phyloP scores from a whole-genome alignment of 306 rosid genomes.

The Abrus pulchellus region DNA sequence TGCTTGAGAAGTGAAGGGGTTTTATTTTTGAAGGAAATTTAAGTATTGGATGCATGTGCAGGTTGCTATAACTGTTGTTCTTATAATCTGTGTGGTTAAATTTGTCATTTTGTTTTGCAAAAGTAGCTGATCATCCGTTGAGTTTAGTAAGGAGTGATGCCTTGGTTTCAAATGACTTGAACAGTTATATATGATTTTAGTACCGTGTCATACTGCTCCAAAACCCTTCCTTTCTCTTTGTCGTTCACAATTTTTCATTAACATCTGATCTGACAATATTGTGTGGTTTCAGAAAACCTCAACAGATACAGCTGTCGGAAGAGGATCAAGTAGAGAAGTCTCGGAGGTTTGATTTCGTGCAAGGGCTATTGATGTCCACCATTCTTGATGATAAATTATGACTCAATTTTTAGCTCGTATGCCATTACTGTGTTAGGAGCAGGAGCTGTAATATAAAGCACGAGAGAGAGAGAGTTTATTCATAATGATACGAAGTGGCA shows the following conservation, averaged over 20 bases:
- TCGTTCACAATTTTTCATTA: neutral
- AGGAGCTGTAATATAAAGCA: constrained; percentile 38
- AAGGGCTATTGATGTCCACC: constrained; percentile 83
- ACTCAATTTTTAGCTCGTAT: constrained; percentile 47
- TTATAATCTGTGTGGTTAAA: neutral
- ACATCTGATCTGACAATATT: constrained; percentile 41
- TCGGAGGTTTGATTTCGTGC: constrained; percentile 77
- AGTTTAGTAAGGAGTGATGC: constrained; percentile 12
- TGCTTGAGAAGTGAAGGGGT: constrained; percentile 4
- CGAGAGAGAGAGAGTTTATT: constrained; percentile 38
- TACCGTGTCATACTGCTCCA: neutral
- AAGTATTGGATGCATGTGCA: constrained; percentile 9
- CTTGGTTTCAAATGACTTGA: constrained; percentile 16
- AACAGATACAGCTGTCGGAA: constrained; percentile 56
- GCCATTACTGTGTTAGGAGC: constrained; percentile 45
- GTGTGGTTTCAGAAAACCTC: constrained; percentile 62
- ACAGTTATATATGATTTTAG: constrained; percentile 18
- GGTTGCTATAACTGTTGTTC: neutral
- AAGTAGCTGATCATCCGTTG: neutral
- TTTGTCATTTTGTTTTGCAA: constrained; percentile 6
- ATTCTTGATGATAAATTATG: constrained; percentile 69
- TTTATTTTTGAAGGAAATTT: neutral
- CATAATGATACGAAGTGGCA: constrained; percentile 49
- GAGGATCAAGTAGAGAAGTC: constrained; percentile 79
- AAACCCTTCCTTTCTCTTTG: neutral